A percentile compares a stretch with the other conserved stretches of the same genome.
These are phyloP conservation scores for Daldinia concentrica DNA, from an alignment of 495 filamentous ascomycete species.

Conservation along the genomic window DNA sequence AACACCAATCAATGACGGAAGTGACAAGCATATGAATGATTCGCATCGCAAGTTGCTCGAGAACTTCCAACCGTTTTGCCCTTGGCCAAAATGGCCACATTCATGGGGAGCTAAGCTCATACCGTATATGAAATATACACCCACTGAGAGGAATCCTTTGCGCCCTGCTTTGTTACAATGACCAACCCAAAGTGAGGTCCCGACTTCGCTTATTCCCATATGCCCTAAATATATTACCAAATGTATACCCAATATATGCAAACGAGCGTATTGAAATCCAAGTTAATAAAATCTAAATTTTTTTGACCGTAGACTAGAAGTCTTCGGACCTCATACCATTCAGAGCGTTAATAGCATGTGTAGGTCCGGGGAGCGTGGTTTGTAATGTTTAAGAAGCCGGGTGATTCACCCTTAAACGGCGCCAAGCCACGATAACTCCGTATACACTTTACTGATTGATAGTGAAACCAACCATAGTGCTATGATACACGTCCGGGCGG, in stretches of 20 bases:
- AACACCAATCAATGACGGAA: neutral
- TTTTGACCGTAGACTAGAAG: neutral
- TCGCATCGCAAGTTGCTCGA: slow-evolving; percentile 18
- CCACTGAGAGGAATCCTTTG: slow-evolving; percentile 14
- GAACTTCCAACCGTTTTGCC: slow-evolving; percentile 18
- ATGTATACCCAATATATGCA: slow-evolving; percentile 26
- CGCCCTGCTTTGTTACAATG: slow-evolving; percentile 39
- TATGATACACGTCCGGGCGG: neutral
- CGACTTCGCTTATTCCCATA: slow-evolving; percentile 31
- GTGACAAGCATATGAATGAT: slow-evolving; percentile 9
- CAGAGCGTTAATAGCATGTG: neutral
- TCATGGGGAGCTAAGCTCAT: slow-evolving; percentile 13
- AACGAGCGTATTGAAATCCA: slow-evolving; percentile 34
- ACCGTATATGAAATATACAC: slow-evolving; percentile 15
- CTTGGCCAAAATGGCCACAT: slow-evolving; percentile 11
- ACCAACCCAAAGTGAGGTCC: slow-evolving; percentile 21
- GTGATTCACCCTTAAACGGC: neutral
- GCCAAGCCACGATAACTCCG: neutral
- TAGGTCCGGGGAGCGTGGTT: neutral
- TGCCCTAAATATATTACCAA: slow-evolving; percentile 38
- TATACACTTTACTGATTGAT: neutral
- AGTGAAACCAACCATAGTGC: neutral
- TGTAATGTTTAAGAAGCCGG: neutral
- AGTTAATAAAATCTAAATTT: slow-evolving; percentile 4
- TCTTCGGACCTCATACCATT: neutral